Percentiles rank a stretch among this genome's conserved stretches.
Evolutionary conservation across 2,329 filamentous ascomycete species (phyloP).

Genomic region (Ophiostoma ulmi): DNA sequence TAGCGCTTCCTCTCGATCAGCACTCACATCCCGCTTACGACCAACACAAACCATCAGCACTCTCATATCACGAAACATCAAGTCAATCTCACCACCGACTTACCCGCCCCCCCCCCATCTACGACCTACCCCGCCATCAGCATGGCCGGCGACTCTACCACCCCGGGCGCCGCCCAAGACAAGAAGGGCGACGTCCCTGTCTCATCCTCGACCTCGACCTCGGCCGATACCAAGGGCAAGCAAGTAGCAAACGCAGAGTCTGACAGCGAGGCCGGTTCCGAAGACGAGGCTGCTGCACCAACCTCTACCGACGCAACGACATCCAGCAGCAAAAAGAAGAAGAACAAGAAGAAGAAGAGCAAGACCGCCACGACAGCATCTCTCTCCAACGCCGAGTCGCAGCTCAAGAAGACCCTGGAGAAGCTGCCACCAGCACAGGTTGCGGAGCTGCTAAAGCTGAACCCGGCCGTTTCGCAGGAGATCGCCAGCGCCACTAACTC

Average conservation of each 20-base stretch:
- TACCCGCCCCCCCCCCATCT: not conserved
- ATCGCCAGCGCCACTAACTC: conserved; percentile 32
- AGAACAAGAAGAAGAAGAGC: conserved; percentile 60
- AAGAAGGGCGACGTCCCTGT: not conserved
- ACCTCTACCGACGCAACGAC: not conserved
- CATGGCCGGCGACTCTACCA: conserved; percentile 18
- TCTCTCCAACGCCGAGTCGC: conserved; percentile 36
- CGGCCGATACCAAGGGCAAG: conserved; percentile 41
- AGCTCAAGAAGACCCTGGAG: conserved; percentile 48
- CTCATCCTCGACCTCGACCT: conserved; percentile 24
- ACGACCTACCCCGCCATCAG: conserved; percentile 8
- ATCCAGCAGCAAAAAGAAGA: conserved; percentile 56
- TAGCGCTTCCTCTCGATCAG: not conserved
- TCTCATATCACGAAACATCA: not conserved
- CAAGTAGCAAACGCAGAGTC: conserved; percentile 41
- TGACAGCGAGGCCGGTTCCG: conserved; percentile 44
- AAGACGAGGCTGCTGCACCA: conserved; percentile 28
- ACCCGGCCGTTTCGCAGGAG: conserved; percentile 66
- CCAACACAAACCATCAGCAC: not conserved
- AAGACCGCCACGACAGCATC: conserved; percentile 38
- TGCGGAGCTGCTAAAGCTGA: conserved; percentile 63
- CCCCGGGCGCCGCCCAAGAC: conserved; percentile 7
- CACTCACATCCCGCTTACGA: not conserved
- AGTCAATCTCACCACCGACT: not conserved
- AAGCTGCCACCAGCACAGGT: conserved; percentile 54